Percentiles rank a stretch among this genome's conserved stretches.
phyloP scores from a whole-genome alignment of 139 green algal genomes.

The Yamagishiella unicocca region DNA sequence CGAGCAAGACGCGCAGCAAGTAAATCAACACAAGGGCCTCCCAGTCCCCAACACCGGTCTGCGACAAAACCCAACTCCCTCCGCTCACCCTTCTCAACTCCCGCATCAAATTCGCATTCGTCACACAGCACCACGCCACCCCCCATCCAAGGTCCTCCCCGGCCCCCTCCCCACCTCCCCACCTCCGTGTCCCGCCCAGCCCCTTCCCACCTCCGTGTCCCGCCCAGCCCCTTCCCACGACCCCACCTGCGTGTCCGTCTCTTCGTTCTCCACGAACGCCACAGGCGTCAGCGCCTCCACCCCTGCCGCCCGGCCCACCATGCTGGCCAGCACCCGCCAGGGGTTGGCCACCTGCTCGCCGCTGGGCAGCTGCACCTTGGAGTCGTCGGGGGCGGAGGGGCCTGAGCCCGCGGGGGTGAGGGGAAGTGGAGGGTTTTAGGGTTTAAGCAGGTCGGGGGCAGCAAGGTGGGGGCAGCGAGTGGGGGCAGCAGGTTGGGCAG shows the following conservation, averaged over 20 bases:
- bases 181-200: not conserved
- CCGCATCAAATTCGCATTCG: not conserved
- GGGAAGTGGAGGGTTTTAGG: not conserved
- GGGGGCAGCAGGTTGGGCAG: not conserved
- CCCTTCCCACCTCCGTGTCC: constrained; percentile 76
- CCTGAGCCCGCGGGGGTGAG: not conserved
- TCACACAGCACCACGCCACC: not conserved
- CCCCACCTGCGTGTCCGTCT: constrained; percentile 79
- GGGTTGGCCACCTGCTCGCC: constrained; percentile 49
- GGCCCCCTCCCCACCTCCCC: not conserved
- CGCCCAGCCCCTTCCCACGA: too few species aligned
- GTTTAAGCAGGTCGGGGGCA: not conserved
- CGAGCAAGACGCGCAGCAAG: too few species aligned
- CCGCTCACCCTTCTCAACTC: not conserved
- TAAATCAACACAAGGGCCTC: too few species aligned
- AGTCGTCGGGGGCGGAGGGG: not conserved
- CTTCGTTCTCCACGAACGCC: constrained; percentile 76
- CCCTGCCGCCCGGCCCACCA: constrained; percentile 56
- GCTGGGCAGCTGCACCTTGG: constrained; percentile 43
- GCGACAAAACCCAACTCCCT: not conserved
- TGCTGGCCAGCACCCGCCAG: constrained; percentile 58
- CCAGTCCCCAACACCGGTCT: not conserved
- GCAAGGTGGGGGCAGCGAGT: not conserved
- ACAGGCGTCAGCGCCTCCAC: constrained; percentile 64
- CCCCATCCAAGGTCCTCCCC: not conserved